Percentiles rank a stretch among this genome's conserved stretches.
phyloP scores from a whole-genome alignment of 176 grass and related monocot genomes.

The Saccharum officinarum region DNA sequence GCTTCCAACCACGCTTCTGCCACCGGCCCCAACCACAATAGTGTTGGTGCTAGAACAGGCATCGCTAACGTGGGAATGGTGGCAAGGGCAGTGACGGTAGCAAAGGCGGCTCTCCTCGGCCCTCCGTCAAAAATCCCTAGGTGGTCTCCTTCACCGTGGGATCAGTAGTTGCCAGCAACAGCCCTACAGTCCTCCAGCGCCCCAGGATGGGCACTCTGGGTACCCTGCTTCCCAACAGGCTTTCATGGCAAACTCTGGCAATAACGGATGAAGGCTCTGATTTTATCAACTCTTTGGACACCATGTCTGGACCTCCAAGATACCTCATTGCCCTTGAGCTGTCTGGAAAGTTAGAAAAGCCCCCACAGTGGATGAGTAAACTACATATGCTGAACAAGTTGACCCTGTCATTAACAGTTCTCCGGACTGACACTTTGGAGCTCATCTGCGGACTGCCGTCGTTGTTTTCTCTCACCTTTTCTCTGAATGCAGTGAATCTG shows the following conservation, averaged over 20 bases:
- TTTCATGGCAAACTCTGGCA: neutral
- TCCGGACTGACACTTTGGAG: neutral
- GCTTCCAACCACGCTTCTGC: too few species aligned
- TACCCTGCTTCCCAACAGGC: too few species aligned
- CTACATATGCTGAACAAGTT: neutral
- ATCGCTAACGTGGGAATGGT: too few species aligned
- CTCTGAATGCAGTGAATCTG: neutral
- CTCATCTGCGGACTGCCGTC: neutral
- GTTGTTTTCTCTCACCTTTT: conserved; percentile 24
- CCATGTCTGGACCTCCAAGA: neutral
- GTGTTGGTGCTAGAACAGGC: too few species aligned
- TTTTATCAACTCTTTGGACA: conserved; percentile 11
- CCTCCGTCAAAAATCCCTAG: too few species aligned
- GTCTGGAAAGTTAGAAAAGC: neutral
- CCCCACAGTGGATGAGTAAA: neutral
- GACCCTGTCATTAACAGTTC: neutral
- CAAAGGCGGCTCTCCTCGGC: too few species aligned
- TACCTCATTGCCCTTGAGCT: neutral
- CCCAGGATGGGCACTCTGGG: too few species aligned
- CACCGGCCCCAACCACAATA: too few species aligned
- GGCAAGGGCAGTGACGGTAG: too few species aligned
- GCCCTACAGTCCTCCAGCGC: too few species aligned
- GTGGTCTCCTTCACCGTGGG: too few species aligned
- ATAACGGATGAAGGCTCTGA: neutral
- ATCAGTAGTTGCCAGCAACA: too few species aligned